Evolutionary conservation across 257 asterid genomes (phyloP).

Genomic region (Euphrasia confusa): DNA sequence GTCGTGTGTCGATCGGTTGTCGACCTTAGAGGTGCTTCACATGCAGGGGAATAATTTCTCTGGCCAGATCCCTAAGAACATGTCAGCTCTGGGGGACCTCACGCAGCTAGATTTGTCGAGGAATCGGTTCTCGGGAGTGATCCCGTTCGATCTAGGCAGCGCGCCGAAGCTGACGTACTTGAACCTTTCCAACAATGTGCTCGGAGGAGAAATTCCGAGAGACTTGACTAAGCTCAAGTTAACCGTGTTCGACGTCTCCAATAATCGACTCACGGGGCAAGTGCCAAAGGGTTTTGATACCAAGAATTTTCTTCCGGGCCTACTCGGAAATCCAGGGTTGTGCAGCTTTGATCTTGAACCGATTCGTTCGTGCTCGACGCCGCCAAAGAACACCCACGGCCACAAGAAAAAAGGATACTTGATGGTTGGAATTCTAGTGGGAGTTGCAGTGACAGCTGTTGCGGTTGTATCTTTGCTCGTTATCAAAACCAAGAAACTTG

Average conservation of each 20-base stretch:
- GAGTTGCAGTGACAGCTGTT: slow-evolving; percentile 41
- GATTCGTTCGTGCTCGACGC: slow-evolving; percentile 47
- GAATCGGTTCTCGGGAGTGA: slow-evolving; percentile 53
- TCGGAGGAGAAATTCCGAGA: slow-evolving; percentile 60
- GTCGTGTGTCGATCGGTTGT: slow-evolving; percentile 43
- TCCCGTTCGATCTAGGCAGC: slow-evolving; percentile 57
- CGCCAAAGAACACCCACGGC: slow-evolving; percentile 37
- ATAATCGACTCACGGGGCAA: slow-evolving; percentile 69
- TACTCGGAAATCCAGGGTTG: slow-evolving; percentile 61
- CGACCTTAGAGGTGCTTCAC: slow-evolving; percentile 49
- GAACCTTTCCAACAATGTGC: slow-evolving; percentile 58
- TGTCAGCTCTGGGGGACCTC: slow-evolving; percentile 44
- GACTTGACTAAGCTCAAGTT: slow-evolving; percentile 57
- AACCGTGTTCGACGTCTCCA: slow-evolving; percentile 58
- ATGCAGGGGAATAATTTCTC: slow-evolving; percentile 46
- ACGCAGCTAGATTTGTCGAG: slow-evolving; percentile 64
- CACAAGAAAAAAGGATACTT: slow-evolving; percentile 22
- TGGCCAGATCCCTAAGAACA: slow-evolving; percentile 53
- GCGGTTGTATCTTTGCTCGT: slow-evolving; percentile 47
- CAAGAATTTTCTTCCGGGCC: slow-evolving; percentile 37
- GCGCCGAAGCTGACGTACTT: slow-evolving; percentile 51
- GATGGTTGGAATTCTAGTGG: slow-evolving; percentile 46
- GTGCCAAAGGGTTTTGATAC: slow-evolving; percentile 54
- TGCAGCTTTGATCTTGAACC: slow-evolving; percentile 58
- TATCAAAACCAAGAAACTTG: slow-evolving; percentile 39